Evolutionary conservation across 2,329 filamentous ascomycete species (phyloP).

Genomic region (Nakataea oryzae): DNA sequence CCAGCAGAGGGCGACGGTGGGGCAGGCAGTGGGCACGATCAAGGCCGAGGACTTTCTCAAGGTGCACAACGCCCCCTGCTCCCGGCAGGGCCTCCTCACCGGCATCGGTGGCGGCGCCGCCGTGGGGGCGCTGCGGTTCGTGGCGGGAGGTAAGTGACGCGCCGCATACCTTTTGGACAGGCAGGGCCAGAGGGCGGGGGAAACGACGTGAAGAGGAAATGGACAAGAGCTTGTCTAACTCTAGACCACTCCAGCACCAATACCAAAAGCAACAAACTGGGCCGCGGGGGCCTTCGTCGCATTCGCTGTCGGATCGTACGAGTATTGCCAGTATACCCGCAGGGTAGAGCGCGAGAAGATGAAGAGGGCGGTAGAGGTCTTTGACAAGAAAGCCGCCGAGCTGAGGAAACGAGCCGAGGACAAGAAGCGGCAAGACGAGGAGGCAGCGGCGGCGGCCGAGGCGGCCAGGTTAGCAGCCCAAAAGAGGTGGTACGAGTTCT

Average conservation of each 20-base stretch:
- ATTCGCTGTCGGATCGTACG: slow-evolving; percentile 62
- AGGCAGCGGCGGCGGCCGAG: slow-evolving; percentile 21
- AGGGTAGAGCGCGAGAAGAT: slow-evolving; percentile 71
- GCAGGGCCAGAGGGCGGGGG: background rate
- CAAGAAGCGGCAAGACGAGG: slow-evolving; percentile 26
- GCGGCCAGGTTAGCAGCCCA: slow-evolving; percentile 12
- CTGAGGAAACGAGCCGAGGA: slow-evolving; percentile 9
- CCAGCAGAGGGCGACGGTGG: slow-evolving; percentile 26
- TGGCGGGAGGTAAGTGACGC: slow-evolving; percentile 56
- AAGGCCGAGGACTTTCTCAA: slow-evolving; percentile 58
- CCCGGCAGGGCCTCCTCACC: slow-evolving; percentile 69
- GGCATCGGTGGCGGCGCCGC: slow-evolving; percentile 75
- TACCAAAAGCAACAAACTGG: slow-evolving; percentile 70
- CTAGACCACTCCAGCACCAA: slow-evolving; percentile 31
- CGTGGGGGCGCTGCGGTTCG: slow-evolving; percentile 61
- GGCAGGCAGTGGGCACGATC: slow-evolving; percentile 57
- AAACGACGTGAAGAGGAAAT: background rate
- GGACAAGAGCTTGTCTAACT: slow-evolving; percentile 1
- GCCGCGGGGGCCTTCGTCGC: slow-evolving; percentile 68
- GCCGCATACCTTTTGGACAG: too few relatives aligned
- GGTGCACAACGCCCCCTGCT: slow-evolving; percentile 73
- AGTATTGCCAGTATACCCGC: slow-evolving; percentile 72
- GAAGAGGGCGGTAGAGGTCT: slow-evolving; percentile 74
- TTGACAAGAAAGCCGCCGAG: slow-evolving; percentile 54
- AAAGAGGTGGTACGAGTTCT: slow-evolving; percentile 46